phyloP scores from a whole-genome alignment of 495 filamentous ascomycete genomes.

The Penicillium turbatum region DNA sequence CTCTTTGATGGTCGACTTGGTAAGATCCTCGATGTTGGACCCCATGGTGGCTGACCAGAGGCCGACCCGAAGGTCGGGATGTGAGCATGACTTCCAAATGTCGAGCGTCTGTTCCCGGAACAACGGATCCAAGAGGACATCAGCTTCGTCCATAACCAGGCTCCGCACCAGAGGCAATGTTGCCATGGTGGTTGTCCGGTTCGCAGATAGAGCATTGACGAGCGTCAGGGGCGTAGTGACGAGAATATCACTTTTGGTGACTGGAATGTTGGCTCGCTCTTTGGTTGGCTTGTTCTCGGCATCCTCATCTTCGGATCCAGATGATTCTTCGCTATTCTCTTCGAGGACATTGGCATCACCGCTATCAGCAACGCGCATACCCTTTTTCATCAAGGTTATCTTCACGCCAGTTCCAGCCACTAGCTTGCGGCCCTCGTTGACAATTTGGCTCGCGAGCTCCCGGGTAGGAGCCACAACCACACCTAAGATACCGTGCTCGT shows the following conservation, averaged over 20 bases:
- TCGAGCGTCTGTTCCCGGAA: conserved; percentile 86
- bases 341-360: conserved; percentile 34
- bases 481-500: conserved; percentile 51
- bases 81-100: conserved; percentile 75
- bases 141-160: conserved; percentile 88
- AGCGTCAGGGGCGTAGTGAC: conserved; percentile 83
- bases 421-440: conserved; percentile 85
- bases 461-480: conserved; percentile 87
- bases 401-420: conserved; percentile 72
- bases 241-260: conserved; percentile 74
- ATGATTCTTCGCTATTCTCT: conserved; percentile 38
- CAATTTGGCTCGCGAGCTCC: conserved; percentile 87
- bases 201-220: conserved; percentile 63
- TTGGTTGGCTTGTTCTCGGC: conserved; percentile 37
- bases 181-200: conserved; percentile 37
- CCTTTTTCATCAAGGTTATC: conserved; percentile 79
- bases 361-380: conserved; percentile 56
- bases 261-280: conserved; percentile 31
- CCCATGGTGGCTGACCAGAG: conserved; percentile 98
- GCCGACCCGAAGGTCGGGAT: conserved; percentile 61
- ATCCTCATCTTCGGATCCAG: conserved; percentile 36
- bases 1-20: conserved; percentile 56
- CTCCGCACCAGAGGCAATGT: conserved; percentile 60
- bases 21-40: conserved; percentile 80
- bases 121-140: conserved; percentile 85